A percentile compares a stretch with the other conserved stretches of the same genome.
These are phyloP conservation scores for Coniella lustricola DNA, from an alignment of 2,329 filamentous ascomycete species.

Conservation along the genomic window DNA sequence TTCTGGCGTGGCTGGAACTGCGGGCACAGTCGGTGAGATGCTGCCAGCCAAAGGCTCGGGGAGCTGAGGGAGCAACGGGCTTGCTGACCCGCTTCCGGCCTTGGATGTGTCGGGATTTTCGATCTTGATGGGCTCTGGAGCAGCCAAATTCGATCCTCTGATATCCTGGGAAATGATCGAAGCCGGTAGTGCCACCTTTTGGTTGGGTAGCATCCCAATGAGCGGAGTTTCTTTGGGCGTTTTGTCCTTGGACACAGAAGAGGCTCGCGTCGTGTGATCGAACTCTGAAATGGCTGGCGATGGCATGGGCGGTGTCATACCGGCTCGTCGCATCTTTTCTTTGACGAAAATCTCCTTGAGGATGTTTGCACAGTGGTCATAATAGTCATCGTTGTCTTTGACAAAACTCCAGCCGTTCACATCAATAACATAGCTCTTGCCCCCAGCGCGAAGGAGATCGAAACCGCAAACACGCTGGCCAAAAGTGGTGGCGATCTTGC, in stretches of 20 bases:
- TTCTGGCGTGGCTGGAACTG: constrained; percentile 32
- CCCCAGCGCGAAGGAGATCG: constrained; percentile 79
- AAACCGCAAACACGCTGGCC: constrained; percentile 95
- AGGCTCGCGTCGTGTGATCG: constrained; percentile 29
- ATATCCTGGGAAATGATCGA: constrained; percentile 9
- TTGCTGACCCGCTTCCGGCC: constrained; percentile 18
- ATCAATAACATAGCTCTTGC: constrained; percentile 94
- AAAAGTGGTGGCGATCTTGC: constrained; percentile 84
- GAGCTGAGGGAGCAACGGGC: constrained; percentile 20
- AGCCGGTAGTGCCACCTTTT: constrained; percentile 10
- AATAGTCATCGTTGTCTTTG: constrained; percentile 98
- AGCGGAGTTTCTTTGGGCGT: constrained; percentile 20
- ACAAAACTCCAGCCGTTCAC: constrained; percentile 99
- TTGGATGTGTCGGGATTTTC: constrained; percentile 21
- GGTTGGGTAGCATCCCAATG: constrained; percentile 14
- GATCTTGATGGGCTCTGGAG: constrained; percentile 21
- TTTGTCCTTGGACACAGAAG: constrained; percentile 17
- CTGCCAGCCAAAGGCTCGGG: constrained; percentile 20
- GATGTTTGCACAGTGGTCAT: constrained; percentile 82
- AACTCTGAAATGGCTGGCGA: constrained; percentile 36
- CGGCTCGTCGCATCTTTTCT: constrained; percentile 60
- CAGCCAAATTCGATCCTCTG: background rate
- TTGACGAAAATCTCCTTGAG: constrained; percentile 81
- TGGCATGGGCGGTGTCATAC: constrained; percentile 51
- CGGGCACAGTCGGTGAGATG: constrained; percentile 31